Evolutionary conservation across 208 protist species (phyloP), one percentile per base, ranked within the genome.

Genomic region (Leishmania braziliensis): DNA sequence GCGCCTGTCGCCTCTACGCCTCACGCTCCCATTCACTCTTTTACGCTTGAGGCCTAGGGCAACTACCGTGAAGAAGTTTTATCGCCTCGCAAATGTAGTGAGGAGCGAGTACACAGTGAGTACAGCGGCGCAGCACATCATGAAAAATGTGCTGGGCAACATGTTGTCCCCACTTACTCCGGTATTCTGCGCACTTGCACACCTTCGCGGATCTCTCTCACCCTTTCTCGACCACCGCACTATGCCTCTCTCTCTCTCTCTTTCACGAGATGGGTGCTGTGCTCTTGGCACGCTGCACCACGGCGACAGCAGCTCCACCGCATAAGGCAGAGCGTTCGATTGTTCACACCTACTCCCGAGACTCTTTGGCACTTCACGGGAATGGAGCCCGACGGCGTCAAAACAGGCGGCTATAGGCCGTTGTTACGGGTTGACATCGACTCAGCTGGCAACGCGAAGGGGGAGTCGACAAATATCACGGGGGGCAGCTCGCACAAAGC

Each of bases 391-490:
- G 82, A 79, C 43, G 73, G 62, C 18, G 60, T 43, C 29, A 75
- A 84, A 33, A 53, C 48, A 50, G 80, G 46, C 12, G 78, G 62
- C 16, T 97, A 97, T 80, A 96, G 91, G 76, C 94, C 94, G 36
- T 85, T 85, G 23, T 79, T 97, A 54, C 85, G 78, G 8, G 92
- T 97, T 9, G 90, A 96, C 72, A 90, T 97, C 2, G 86, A 72
- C 43, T 88, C 80, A 4, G 83, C 74, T 26, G 88, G 82, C 70
- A 86, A 53, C 12, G n/a, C 73, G 10, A 79, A 84, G 1, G 84
- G 88, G 36, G 78, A 84, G 23, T 54, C 70, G 20, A 29, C 66
- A 5, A 65, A 26, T 5, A 72, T 79, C 36, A 60, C 50, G 16
- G 84, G 81, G 16, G 82, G 83, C 39, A 92, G 89, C 14, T 89